These are phyloP conservation scores for Cercospora sojina DNA, from an alignment of 2,329 filamentous ascomycete genomes.

Conservation along the genomic window DNA sequence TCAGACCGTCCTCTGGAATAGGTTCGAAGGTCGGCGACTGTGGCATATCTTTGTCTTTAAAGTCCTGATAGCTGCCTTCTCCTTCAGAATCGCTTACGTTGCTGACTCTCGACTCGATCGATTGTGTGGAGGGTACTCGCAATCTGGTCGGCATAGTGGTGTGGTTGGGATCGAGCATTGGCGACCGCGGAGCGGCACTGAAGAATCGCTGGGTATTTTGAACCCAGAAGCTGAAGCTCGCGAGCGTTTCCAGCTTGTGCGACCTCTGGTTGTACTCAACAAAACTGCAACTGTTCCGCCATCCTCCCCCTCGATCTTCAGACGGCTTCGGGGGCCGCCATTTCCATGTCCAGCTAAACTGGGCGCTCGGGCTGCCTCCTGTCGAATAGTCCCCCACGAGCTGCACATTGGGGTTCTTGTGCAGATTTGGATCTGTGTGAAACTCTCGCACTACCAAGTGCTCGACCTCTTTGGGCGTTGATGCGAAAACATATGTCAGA, in stretches of 20 bases:
- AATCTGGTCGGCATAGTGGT: conserved; percentile 57
- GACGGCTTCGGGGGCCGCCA: conserved; percentile 83
- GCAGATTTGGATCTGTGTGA: conserved; percentile 92
- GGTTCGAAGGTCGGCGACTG: conserved; percentile 50
- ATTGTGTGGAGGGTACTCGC: conserved; percentile 82
- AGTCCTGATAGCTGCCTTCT: conserved; percentile 43
- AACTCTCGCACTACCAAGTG: conserved; percentile 94
- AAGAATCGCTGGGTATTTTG: conserved; percentile 55
- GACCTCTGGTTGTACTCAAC: conserved; percentile 95
- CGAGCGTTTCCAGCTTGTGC: conserved; percentile 82
- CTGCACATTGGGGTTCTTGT: conserved; percentile 95
- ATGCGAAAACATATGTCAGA: conserved; percentile 88
- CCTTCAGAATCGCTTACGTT: conserved; percentile 65
- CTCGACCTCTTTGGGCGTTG: conserved; percentile 81
- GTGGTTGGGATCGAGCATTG: conserved; percentile 57
- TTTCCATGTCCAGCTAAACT: conserved; percentile 95
- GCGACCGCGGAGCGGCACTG: conserved; percentile 55
- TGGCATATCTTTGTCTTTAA: conserved; percentile 45
- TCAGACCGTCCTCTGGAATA: conserved; percentile 50
- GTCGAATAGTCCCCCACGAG: conserved; percentile 91
- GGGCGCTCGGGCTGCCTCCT: conserved; percentile 74
- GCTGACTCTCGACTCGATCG: conserved; percentile 78
- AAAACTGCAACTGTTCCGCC: conserved; percentile 96
- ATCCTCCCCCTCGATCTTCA: conserved; percentile 85
- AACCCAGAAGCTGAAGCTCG: conserved; percentile 94